phyloP scores from a whole-genome alignment of 768 basidiomycete genomes.

The Leccinellum luteum region DNA sequence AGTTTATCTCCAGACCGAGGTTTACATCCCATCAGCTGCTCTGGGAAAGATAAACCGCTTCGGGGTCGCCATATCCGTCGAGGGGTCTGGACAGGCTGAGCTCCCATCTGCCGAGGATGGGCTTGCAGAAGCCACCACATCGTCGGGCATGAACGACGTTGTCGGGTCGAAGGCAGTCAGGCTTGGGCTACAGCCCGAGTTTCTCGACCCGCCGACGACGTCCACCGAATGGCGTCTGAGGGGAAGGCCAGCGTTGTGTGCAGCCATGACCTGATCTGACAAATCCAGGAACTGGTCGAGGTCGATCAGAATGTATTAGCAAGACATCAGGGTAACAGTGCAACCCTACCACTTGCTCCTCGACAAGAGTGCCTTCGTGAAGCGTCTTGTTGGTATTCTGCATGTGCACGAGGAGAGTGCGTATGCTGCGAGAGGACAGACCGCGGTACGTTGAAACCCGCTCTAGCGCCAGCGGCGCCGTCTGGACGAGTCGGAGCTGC shows the following conservation, averaged over 20 bases:
- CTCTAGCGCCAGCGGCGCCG: conserved; percentile 45
- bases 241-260: conserved; percentile 24
- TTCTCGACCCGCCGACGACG: conserved; percentile 13
- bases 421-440: conserved; percentile 60
- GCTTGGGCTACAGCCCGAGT: conserved; percentile 5
- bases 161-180: conserved; percentile 17
- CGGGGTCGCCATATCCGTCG: conserved; percentile 15
- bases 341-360: conserved; percentile 52
- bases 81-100: conserved; percentile 18
- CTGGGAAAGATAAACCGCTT: conserved; percentile 19
- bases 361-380: conserved; percentile 46
- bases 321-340: not conserved
- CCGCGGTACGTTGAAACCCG: conserved; percentile 53
- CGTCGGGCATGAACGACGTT: conserved; percentile 13
- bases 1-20: not conserved
- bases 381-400: conserved; percentile 52
- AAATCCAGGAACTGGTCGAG: conserved; percentile 29
- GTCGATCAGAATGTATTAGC: not conserved
- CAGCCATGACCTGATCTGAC: conserved; percentile 27
- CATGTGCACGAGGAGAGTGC: conserved; percentile 72
- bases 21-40: conserved; percentile 13
- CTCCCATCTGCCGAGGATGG: conserved; percentile 21
- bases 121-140: conserved; percentile 21
- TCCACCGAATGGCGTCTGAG: conserved; percentile 34
- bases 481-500: conserved; percentile 51